phyloP scores from a whole-genome alignment of 371 early-diverging fungal genomes.

The Mucor mucedo region DNA sequence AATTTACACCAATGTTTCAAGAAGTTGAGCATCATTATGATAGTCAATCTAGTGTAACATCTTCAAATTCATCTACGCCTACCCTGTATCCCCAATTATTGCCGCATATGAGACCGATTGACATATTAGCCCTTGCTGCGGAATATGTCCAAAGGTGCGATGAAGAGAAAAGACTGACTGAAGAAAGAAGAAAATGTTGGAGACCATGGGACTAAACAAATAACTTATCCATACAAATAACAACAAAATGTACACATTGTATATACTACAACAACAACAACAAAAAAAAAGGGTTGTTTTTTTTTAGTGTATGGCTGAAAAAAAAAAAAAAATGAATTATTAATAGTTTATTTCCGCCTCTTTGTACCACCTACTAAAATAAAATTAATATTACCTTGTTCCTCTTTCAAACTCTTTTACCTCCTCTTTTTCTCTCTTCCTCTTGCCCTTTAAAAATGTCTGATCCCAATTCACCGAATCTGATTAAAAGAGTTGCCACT shows the following conservation, averaged over 20 bases:
- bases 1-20: conserved; percentile 5
- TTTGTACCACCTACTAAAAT: too few species aligned
- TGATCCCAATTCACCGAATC: neutral
- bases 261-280: neutral
- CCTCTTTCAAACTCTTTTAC: neutral
- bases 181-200: conserved; percentile 29
- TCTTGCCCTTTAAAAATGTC: neutral
- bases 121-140: conserved; percentile 53
- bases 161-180: conserved; percentile 37
- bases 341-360: neutral
- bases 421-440: neutral
- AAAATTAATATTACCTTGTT: neutral
- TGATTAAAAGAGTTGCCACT: neutral
- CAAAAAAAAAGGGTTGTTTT: neutral
- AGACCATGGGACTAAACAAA: conserved; percentile 28
- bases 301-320: too few species aligned
- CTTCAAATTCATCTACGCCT: conserved; percentile 41
- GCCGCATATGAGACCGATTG: conserved; percentile 47
- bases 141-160: conserved; percentile 56
- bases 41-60: conserved; percentile 37
- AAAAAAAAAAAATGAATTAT: too few species aligned
- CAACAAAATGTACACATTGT: neutral
- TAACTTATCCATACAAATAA: neutral
- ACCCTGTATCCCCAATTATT: conserved; percentile 30
- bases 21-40: conserved; percentile 14